Conservation (phyloP, 1,284 basidiomycete species). For the Trichosporon faecale region DNA sequence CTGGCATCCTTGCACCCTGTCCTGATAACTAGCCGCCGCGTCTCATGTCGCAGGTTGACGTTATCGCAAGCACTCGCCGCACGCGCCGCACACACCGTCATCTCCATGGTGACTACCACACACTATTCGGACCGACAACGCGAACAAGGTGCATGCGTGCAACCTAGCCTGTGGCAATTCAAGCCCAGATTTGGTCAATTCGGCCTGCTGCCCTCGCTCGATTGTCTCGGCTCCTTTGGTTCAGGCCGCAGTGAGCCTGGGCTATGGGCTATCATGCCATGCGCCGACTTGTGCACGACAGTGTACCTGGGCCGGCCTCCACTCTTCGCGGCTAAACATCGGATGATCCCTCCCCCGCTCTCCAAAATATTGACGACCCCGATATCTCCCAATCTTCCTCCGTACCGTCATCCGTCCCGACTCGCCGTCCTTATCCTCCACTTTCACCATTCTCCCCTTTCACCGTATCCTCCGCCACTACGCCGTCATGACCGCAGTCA, state of each 20-base stretch:
- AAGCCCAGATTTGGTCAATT: neutral
- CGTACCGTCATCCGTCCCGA: neutral
- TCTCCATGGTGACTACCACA: neutral
- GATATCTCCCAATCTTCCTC: neutral
- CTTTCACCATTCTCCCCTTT: neutral
- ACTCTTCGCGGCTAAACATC: neutral
- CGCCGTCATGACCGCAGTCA: constrained; percentile 6
- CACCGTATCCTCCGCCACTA: constrained; percentile 4
- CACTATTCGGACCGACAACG: neutral
- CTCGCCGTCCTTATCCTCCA: neutral
- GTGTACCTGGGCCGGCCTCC: neutral
- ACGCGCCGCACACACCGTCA: neutral
- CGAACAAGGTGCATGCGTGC: neutral
- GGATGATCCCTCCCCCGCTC: neutral
- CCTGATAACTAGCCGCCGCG: neutral
- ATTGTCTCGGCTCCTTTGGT: neutral
- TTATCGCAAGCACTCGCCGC: neutral
- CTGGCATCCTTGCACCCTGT: neutral
- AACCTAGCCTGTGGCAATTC: neutral
- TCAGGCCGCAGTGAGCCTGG: neutral
- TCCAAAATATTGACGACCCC: neutral
- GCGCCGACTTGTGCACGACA: too few relatives aligned
- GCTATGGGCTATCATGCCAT: neutral
- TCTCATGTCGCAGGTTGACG: neutral
- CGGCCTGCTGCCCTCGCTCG: neutral